A percentile compares a stretch with the other conserved stretches of the same genome.
These are phyloP conservation scores for Sclerotinia trifoliorum DNA, from an alignment of 2,329 filamentous ascomycete genomes.

Conservation along the genomic window DNA sequence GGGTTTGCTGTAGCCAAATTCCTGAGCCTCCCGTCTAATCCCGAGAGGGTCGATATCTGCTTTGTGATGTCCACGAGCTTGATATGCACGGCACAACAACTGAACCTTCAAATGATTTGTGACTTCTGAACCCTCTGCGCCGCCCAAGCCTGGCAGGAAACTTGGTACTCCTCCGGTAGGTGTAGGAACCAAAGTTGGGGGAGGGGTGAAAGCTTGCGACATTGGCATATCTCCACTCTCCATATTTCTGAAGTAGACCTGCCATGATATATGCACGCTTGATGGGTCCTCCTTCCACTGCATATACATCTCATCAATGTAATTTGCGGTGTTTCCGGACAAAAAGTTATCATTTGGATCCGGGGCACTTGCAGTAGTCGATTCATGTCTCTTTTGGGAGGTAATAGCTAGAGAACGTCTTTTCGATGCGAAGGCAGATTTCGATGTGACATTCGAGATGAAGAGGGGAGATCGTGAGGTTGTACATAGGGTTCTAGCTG, in stretches of 20 bases:
- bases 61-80: slow-evolving; percentile 97
- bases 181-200: slow-evolving; percentile 83
- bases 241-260: slow-evolving; percentile 99
- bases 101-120: slow-evolving; percentile 98
- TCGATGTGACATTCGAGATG: slow-evolving; percentile 40
- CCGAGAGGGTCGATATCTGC: slow-evolving; percentile 94
- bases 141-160: slow-evolving; percentile 66
- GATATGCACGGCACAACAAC: slow-evolving; percentile 93
- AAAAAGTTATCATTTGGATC: slow-evolving; percentile 96
- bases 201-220: slow-evolving; percentile 93
- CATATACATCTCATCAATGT: slow-evolving; percentile 99
- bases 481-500: slow-evolving; percentile 36
- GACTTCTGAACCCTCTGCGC: slow-evolving; percentile 74
- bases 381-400: slow-evolving; percentile 54
- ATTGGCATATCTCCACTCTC: slow-evolving; percentile 97
- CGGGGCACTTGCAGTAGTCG: slow-evolving; percentile 54
- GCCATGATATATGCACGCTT: slow-evolving; percentile 97
- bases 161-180: slow-evolving; percentile 75
- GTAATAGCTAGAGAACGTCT: slow-evolving; percentile 47
- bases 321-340: slow-evolving; percentile 94
- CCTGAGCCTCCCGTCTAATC: slow-evolving; percentile 81
- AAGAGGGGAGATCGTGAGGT: slow-evolving; percentile 46
- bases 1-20: slow-evolving; percentile 82
- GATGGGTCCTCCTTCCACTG: slow-evolving; percentile 92
- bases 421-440: slow-evolving; percentile 47